Evolutionary conservation across 108 stramenopile species (phyloP).

Genomic region (Skeletonema marinoi): DNA sequence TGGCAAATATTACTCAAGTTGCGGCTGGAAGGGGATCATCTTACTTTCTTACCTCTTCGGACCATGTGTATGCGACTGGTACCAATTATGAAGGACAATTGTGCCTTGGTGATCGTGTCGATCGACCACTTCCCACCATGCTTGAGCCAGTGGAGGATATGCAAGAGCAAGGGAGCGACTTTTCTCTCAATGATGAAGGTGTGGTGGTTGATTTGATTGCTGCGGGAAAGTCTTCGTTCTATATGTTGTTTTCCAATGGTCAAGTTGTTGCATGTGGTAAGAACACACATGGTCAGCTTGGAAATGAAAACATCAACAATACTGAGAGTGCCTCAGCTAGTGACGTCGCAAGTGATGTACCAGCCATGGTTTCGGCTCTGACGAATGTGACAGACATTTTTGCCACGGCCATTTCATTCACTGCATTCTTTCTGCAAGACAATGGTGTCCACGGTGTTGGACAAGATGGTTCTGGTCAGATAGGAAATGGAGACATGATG

Average conservation of each 20-base stretch:
- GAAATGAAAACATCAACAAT: slow-evolving; percentile 1
- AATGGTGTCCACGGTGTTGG: slow-evolving; percentile 27
- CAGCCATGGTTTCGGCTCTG: slow-evolving; percentile 2
- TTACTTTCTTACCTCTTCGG: slow-evolving; percentile 33
- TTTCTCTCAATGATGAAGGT: slow-evolving; percentile 1
- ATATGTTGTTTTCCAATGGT: slow-evolving; percentile 24
- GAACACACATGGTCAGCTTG: slow-evolving; percentile 39
- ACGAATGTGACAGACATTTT: slow-evolving; percentile 20
- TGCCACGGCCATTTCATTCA: slow-evolving; percentile 20
- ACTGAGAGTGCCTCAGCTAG: background rate
- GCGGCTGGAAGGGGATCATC: slow-evolving; percentile 37
- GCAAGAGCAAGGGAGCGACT: background rate
- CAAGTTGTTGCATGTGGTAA: slow-evolving; percentile 33
- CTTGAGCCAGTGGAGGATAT: background rate
- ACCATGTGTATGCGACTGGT: slow-evolving; percentile 23
- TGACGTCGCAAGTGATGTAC: slow-evolving; percentile 24
- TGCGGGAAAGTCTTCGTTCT: slow-evolving; percentile 33
- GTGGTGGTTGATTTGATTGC: background rate
- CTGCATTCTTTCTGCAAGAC: slow-evolving; percentile 16
- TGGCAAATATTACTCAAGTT: background rate
- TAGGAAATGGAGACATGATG: slow-evolving; percentile 22
- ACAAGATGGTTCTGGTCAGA: slow-evolving; percentile 28
- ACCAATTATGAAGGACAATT: slow-evolving; percentile 42
- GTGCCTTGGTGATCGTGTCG: slow-evolving; percentile 32
- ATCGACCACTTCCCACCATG: slow-evolving; percentile 16